Conservation (phyloP, 2,329 filamentous ascomycete species). For the Verticillium longisporum region DNA sequence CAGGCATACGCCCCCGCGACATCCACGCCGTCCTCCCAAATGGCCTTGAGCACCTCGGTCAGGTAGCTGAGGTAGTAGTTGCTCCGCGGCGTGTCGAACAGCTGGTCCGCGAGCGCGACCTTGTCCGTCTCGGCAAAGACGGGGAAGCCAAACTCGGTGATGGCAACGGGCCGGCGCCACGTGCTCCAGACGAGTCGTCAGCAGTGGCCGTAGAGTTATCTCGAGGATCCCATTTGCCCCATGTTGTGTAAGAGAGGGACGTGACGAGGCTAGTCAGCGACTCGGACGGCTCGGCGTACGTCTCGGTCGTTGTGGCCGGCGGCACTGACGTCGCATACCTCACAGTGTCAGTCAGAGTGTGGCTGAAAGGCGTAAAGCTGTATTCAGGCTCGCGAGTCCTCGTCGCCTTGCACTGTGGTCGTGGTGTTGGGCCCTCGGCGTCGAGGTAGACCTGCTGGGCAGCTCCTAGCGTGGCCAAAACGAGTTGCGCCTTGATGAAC, state of each 20-base stretch:
- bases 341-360: constrained; percentile 23
- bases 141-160: constrained; percentile 53
- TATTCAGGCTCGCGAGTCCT: constrained; percentile 17
- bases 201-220: constrained; percentile 16
- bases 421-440: constrained; percentile 18
- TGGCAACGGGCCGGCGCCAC: constrained; percentile 38
- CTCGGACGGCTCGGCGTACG: constrained; percentile 20
- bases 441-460: constrained; percentile 19
- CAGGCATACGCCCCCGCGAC: constrained; percentile 48
- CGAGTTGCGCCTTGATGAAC: background rate
- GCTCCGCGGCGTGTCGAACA: constrained; percentile 45
- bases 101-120: constrained; percentile 35
- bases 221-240: constrained; percentile 26
- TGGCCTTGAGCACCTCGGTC: constrained; percentile 46
- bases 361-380: constrained; percentile 19
- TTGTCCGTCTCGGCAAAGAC: constrained; percentile 39
- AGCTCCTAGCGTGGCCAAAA: constrained; percentile 3
- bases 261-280: constrained; percentile 17
- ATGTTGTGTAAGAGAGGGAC: constrained; percentile 22
- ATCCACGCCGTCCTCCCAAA: constrained; percentile 48
- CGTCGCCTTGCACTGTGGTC: constrained; percentile 16
- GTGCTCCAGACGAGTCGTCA: constrained; percentile 42
- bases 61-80: constrained; percentile 49
- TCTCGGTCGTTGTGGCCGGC: constrained; percentile 20
- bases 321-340: constrained; percentile 22